phyloP scores from a whole-genome alignment of 768 basidiomycete genomes.

The Mycena galopus region DNA sequence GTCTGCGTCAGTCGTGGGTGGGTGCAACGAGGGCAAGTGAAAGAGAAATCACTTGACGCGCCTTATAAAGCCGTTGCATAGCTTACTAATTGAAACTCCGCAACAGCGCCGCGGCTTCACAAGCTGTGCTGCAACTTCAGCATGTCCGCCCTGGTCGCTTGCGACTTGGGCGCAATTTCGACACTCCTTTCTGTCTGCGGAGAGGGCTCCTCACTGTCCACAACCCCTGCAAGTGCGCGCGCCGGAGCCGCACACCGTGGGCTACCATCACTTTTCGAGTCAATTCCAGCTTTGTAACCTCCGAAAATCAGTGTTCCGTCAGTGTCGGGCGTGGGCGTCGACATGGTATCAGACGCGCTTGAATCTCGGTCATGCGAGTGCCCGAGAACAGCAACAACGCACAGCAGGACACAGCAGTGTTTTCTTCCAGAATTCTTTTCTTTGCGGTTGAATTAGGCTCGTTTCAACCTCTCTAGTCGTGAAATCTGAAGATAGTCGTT shows the following conservation, averaged over 20 bases:
- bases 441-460: too few species aligned
- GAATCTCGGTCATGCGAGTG: neutral
- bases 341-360: too few species aligned
- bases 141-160: neutral
- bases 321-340: neutral
- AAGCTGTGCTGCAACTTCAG: neutral
- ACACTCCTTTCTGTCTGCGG: constrained; percentile 2
- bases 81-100: constrained; percentile 20
- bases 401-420: too few species aligned
- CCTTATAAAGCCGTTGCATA: constrained; percentile 24
- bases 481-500: too few species aligned
- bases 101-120: neutral
- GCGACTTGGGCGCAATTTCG: neutral
- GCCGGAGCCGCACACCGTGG: neutral
- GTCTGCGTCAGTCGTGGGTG: constrained; percentile 33
- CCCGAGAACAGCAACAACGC: neutral
- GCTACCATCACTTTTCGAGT: constrained; percentile 23
- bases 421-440: too few species aligned
- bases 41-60: constrained; percentile 6
- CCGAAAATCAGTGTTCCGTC: constrained; percentile 3
- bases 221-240: too few species aligned
- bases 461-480: too few species aligned
- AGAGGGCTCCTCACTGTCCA: constrained; percentile 3
- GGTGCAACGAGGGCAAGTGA: constrained; percentile 1
- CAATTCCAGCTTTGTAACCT: constrained; percentile 20